phyloP scores from a whole-genome alignment of 257 asterid genomes.

The Solanum boliviense region DNA sequence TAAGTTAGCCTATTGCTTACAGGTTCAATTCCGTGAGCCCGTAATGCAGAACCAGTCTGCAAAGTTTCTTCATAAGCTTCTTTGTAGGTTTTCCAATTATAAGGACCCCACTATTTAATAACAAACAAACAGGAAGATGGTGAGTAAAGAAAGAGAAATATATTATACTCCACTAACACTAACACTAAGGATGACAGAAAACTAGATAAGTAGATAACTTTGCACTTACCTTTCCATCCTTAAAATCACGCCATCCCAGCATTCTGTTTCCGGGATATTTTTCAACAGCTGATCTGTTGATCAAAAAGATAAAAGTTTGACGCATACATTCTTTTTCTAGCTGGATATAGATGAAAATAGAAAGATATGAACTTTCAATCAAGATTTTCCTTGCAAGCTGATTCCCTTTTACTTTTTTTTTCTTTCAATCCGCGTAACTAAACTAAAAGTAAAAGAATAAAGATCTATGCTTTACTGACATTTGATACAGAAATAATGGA shows the following conservation, averaged over 20 bases:
- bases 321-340: neutral
- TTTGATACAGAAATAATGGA: neutral
- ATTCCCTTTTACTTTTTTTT: too few species aligned
- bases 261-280: slow-evolving; percentile 61
- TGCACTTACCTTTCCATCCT: slow-evolving; percentile 36
- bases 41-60: slow-evolving; percentile 63
- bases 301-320: neutral
- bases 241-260: slow-evolving; percentile 81
- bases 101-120: slow-evolving; percentile 70
- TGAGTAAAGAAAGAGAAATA: neutral
- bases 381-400: neutral
- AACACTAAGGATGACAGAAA: neutral
- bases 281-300: slow-evolving; percentile 55
- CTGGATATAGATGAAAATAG: too few species aligned
- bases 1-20: slow-evolving; percentile 31
- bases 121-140: neutral
- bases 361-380: neutral
- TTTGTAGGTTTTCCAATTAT: slow-evolving; percentile 73
- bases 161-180: neutral
- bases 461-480: neutral
- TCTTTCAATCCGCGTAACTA: neutral
- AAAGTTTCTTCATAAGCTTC: slow-evolving; percentile 63
- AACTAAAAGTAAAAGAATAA: neutral
- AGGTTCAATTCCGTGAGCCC: slow-evolving; percentile 57
- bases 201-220: neutral